Base-by-base conservation (phyloP, 768 basidiomycete species). In the Phaffia tasmanica region DNA sequence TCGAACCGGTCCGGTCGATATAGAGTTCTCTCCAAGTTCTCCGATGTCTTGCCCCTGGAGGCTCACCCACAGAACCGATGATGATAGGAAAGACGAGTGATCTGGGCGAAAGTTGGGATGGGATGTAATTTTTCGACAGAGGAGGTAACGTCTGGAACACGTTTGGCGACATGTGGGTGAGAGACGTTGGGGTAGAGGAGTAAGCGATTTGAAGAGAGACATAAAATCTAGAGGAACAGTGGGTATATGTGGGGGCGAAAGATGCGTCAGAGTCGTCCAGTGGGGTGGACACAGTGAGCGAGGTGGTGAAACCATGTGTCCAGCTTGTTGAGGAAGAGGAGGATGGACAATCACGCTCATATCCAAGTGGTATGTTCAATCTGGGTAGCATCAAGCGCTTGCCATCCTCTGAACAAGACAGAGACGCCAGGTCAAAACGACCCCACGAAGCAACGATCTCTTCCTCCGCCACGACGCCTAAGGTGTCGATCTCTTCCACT, bases 21-120 rank as follows among this genome's bases (percentile, higher is more conserved):
- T 68, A 68, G 32, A 68, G 67, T 32, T 68, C 67, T 47, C 67
- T 50, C 67, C 67, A 68, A 16, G 46, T 62, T 21, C 67, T 46
- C 19, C 67, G 46, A 23, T 68, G 62, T n/a, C 67, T 54, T 21
- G 67, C 67, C 15, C 67, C 67, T 29, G 29, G 30, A 18, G 67
- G 67, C 51, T 68, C 67, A 30, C 63, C 63, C 25, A 68, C 67
- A 11, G 55, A 58, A 48, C 67, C 67, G 57, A 68, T 51, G 14
- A 62, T 58, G 67, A 68, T 63, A 8, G 67, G 67, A 49, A 68
- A 49, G 25, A 68, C 56, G 32, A 68, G 48, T 3, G 54, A 54
- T 9, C 56, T 50, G 6, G 63, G 47, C 46, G 53, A 50, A 46
- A 60, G 65, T 3, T 48, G 42, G 60, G 46, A 42, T 1, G 59